Conservation (phyloP, 2,329 filamentous ascomycete species). For the Gaeumannomyces tritici region DNA sequence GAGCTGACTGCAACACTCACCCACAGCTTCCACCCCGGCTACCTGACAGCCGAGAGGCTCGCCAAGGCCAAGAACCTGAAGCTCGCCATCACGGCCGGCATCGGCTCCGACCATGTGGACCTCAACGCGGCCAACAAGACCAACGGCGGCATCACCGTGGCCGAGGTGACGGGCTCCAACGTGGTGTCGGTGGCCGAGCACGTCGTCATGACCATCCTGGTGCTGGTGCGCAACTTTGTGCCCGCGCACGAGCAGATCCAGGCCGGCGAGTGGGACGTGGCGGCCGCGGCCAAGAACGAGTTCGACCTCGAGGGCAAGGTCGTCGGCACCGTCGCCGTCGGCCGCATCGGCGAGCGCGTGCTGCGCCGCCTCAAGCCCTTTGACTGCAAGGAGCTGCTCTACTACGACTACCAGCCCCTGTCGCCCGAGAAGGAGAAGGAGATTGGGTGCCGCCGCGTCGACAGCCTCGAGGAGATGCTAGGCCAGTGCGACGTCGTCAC, state of each 20-base stretch:
- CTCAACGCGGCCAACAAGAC: conserved; percentile 95
- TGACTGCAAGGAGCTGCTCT: conserved; percentile 98
- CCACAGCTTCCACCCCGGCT: conserved; percentile 94
- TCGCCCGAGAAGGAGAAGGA: conserved; percentile 79
- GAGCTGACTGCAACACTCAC: conserved; percentile 2
- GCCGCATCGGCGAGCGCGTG: conserved; percentile 96
- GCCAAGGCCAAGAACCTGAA: conserved; percentile 99
- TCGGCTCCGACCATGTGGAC: conserved; percentile 97
- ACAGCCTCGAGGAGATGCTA: conserved; percentile 85
- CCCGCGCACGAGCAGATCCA: conserved; percentile 92
- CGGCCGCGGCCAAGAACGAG: conserved; percentile 94
- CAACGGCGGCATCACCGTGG: conserved; percentile 94
- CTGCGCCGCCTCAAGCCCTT: conserved; percentile 93
- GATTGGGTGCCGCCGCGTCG: conserved; percentile 88
- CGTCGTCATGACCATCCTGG: conserved; percentile 97
- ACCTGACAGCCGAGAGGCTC: conserved; percentile 91
- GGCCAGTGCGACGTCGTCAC: conserved; percentile 93
- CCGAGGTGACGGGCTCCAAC: conserved; percentile 96
- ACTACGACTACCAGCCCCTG: conserved; percentile 99
- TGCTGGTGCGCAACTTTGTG: conserved; percentile 95
- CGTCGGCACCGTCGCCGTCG: conserved; percentile 93
- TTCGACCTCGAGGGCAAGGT: conserved; percentile 96
- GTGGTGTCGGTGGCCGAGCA: conserved; percentile 98
- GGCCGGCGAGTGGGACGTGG: conserved; percentile 88
- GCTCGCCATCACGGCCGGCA: conserved; percentile 92